A percentile compares a stretch with the other conserved stretches of the same genome.
phyloP scores from a whole-genome alignment of 2,329 filamentous ascomycete species.

The Alternaria alternata region DNA sequence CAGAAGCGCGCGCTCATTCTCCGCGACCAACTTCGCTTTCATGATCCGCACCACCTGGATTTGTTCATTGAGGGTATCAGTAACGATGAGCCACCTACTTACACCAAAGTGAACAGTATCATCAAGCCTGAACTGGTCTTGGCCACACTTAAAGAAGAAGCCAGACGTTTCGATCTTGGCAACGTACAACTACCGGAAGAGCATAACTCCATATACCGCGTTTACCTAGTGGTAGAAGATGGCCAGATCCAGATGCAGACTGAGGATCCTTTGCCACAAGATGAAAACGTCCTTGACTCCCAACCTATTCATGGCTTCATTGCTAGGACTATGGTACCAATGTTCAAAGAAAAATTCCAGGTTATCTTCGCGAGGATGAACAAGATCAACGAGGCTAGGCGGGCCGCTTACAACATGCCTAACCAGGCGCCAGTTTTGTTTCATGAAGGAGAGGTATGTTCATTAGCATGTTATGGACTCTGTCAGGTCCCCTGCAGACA shows the following conservation, averaged over 20 bases:
- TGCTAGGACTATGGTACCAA: conserved; percentile 27
- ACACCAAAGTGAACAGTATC: conserved; percentile 30
- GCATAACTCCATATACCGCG: conserved; percentile 17
- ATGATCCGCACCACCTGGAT: conserved; percentile 35
- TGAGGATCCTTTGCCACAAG: conserved; percentile 25
- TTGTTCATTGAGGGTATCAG: conserved; percentile 36
- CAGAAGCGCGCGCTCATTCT: conserved; percentile 41
- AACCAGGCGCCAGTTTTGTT: conserved; percentile 20
- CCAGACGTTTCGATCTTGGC: conserved; percentile 37
- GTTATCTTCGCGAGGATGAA: conserved; percentile 28
- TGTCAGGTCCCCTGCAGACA: not conserved
- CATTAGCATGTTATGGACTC: not conserved
- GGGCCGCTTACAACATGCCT: conserved; percentile 28
- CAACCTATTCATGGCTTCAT: conserved; percentile 37
- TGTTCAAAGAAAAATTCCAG: conserved; percentile 40
- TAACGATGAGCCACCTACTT: conserved; percentile 41
- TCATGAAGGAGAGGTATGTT: conserved; percentile 36
- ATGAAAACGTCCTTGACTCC: conserved; percentile 25
- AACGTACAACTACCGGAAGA: conserved; percentile 38
- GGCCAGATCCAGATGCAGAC: conserved; percentile 31
- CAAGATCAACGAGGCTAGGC: conserved; percentile 35
- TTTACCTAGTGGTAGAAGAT: conserved; percentile 28
- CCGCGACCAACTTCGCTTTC: conserved; percentile 39
- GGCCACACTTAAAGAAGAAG: conserved; percentile 32
- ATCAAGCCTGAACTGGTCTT: conserved; percentile 31